Evolutionary conservation across 345 rosid species (phyloP).

Genomic region (Gossypium anomalum): DNA sequence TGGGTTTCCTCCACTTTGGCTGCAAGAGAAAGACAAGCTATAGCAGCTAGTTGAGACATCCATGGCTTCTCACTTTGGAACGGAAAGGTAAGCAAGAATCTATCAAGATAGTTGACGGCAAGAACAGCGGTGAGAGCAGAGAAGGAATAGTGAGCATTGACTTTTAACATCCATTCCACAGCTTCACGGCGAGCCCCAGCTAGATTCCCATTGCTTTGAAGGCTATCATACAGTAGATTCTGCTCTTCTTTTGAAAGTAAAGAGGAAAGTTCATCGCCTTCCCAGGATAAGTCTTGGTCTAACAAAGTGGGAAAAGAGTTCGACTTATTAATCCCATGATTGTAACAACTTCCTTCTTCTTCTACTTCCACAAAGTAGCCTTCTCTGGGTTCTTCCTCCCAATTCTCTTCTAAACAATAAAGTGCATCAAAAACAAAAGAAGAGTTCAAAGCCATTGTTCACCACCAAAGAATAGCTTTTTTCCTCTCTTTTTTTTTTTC

Average conservation of each 20-base stretch:
- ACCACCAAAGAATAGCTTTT: conserved; percentile 28
- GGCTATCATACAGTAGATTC: conserved; percentile 25
- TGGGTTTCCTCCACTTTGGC: conserved; percentile 63
- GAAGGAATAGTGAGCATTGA: conserved; percentile 48
- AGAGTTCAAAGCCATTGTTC: conserved; percentile 47
- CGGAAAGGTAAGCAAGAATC: conserved; percentile 43
- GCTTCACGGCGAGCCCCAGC: conserved; percentile 45
- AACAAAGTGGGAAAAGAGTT: conserved; percentile 22
- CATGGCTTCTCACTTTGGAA: conserved; percentile 49
- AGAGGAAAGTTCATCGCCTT: conserved; percentile 48
- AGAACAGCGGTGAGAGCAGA: conserved; percentile 51
- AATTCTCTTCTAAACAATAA: conserved; percentile 59
- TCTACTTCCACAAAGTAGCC: conserved; percentile 18
- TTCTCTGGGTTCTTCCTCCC: conserved; percentile 30
- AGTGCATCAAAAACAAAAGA: conserved; percentile 36
- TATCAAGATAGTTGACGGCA: conserved; percentile 67
- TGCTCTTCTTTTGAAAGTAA: conserved; percentile 43
- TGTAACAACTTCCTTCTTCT: conserved; percentile 17
- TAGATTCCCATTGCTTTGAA: conserved; percentile 28
- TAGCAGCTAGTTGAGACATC: conserved; percentile 62
- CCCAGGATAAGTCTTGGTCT: conserved; percentile 52
- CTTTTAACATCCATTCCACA: conserved; percentile 49
- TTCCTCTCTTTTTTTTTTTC: background rate
- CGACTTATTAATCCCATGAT: background rate
- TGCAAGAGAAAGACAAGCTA: conserved; percentile 69